phyloP scores from a whole-genome alignment of 1,284 basidiomycete genomes.

The Singerocomus inundabilis region DNA sequence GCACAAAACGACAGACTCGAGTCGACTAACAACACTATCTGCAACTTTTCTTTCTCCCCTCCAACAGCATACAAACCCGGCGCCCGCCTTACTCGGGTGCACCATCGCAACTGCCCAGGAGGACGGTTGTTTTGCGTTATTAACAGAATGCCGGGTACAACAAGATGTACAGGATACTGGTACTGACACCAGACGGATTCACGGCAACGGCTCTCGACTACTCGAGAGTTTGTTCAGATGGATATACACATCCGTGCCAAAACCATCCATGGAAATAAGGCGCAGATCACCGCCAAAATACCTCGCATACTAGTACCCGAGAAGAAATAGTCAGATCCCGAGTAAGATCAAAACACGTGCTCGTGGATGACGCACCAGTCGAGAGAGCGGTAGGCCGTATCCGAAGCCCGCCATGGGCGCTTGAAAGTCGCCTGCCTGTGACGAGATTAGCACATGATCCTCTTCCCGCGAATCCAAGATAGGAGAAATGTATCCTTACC shows the following conservation, averaged over 20 bases:
- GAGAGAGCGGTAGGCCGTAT: conserved; percentile 87
- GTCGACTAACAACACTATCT: too few relatives aligned
- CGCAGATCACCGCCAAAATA: conserved; percentile 96
- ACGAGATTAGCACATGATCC: background rate
- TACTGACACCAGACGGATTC: conserved; percentile 5
- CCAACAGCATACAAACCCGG: too few relatives aligned
- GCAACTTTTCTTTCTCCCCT: too few relatives aligned
- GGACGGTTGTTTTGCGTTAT: background rate
- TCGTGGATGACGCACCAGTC: conserved; percentile 57
- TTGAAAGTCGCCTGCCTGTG: conserved; percentile 81
- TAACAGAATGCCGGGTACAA: background rate
- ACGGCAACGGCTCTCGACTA: conserved; percentile 72
- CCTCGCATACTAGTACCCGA: conserved; percentile 77
- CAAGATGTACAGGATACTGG: background rate
- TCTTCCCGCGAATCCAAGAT: background rate
- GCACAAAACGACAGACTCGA: too few relatives aligned
- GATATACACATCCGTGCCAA: conserved; percentile 88
- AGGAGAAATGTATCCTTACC: conserved; percentile 4
- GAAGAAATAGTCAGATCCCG: background rate
- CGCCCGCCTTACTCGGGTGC: too few relatives aligned
- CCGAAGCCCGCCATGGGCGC: conserved; percentile 98
- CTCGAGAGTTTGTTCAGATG: conserved; percentile 85
- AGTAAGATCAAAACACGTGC: background rate
- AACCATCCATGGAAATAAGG: conserved; percentile 96
- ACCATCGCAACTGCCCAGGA: too few relatives aligned